A percentile compares a stretch with the other conserved stretches of the same genome.
Conservation (phyloP, 2,329 filamentous ascomycete genomes). For the Microdochium bolleyi region DNA sequence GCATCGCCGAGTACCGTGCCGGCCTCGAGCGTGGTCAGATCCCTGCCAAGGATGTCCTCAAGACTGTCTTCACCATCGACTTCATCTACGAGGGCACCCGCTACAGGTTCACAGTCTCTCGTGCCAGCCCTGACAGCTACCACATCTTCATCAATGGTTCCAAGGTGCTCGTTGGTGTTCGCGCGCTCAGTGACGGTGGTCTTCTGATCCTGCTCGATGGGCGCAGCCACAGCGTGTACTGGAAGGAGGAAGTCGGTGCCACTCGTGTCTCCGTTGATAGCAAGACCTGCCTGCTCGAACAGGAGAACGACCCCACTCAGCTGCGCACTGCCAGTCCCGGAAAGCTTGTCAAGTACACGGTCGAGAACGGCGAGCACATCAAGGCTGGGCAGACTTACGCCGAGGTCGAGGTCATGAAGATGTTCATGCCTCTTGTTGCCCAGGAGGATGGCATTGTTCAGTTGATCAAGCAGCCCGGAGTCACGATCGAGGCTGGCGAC, state of each 20-base stretch:
- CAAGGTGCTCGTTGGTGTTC: conserved; percentile 87
- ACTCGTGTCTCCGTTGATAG: conserved; percentile 93
- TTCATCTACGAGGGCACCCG: conserved; percentile 97
- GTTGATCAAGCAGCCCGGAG: conserved; percentile 97
- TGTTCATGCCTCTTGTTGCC: conserved; percentile 98
- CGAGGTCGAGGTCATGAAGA: conserved; percentile 99
- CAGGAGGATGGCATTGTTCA: conserved; percentile 95
- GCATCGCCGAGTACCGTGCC: conserved; percentile 77
- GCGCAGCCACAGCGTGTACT: conserved; percentile 96
- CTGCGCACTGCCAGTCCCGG: conserved; percentile 89
- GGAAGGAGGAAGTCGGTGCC: conserved; percentile 97
- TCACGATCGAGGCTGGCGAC: conserved; percentile 95
- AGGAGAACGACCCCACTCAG: conserved; percentile 98
- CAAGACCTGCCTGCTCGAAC: conserved; percentile 96
- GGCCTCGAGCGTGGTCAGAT: conserved; percentile 97
- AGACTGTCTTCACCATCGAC: conserved; percentile 94
- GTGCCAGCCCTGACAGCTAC: conserved; percentile 88
- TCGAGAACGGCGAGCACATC: conserved; percentile 92
- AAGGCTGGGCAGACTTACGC: conserved; percentile 88
- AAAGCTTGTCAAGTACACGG: conserved; percentile 96
- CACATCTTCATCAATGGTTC: conserved; percentile 98
- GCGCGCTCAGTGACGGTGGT: conserved; percentile 88
- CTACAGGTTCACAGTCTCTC: conserved; percentile 97
- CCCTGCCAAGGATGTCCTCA: conserved; percentile 90
- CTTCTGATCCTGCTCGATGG: conserved; percentile 84